Base-by-base conservation (phyloP, 2,329 filamentous ascomycete genomes). In the Fusarium compactum region DNA sequence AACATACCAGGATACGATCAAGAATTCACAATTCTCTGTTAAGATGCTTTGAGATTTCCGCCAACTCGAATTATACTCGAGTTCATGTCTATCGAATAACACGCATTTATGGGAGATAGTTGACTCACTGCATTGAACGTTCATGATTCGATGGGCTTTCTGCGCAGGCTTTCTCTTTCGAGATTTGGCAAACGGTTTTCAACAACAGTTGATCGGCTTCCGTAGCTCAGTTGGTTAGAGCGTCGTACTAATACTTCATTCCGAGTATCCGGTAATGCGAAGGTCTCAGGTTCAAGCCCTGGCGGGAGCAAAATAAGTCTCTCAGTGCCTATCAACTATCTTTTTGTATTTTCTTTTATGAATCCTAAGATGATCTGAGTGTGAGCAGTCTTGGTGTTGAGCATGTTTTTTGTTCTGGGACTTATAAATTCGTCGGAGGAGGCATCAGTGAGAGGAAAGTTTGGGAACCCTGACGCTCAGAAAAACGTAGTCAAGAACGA, bases 161-260 rank as follows among this genome's bases (percentile, higher is more conserved):
- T 12, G 34, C 18, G 2, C 7, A 38, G 18, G 20, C 4, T 10
- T 25, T 6, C 10, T 22, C 9, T 6, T 44, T 6, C 11, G 4
- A 22, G 18, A 6, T 18, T 5, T 16, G 10, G 46, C 8, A 1
- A 2, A 8, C 5, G 12, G 6, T n/a, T n/a, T 8, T 25, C 8
- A 52, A 29, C 14, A 41, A 53, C 10, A 29, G 50, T 8, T 52
- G 50, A 41, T 52, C 27, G 50, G 50, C 50, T 53, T 53, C 50
- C 50, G 50, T 53, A 53, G 50, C 50, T 53, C 50, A 53, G 50
- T 52, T 52, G 50, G 50, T 52, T 52, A 52, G 50, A 52, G 50
- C 50, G 50, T 52, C 50, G 50, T 52, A 52, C 50, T 52, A 52
- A 52, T 52, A 52, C 50, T 52, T 41, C 50, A 52, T 29, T 52